Percentiles rank a stretch among this genome's conserved stretches.
Conservation (phyloP, 164 flowering plant species). For the Malania oleifera region DNA sequence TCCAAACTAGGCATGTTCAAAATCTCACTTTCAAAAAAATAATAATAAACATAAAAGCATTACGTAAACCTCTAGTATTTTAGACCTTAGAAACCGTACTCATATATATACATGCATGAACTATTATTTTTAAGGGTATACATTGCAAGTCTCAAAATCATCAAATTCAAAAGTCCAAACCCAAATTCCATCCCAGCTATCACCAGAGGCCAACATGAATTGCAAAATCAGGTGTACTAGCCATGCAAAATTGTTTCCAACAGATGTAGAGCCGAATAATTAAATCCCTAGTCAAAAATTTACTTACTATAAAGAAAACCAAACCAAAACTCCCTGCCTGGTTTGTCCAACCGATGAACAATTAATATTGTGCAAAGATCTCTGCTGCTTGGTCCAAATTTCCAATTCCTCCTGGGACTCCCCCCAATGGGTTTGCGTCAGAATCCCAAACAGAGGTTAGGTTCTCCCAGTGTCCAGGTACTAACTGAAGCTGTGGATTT, state of each 20-base stretch:
- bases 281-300: background rate
- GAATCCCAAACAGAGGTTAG: slow-evolving; percentile 12
- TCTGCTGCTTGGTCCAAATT: slow-evolving; percentile 23
- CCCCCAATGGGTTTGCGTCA: slow-evolving; percentile 10
- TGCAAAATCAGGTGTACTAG: background rate
- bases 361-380: slow-evolving; percentile 6
- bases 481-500: slow-evolving; percentile 13
- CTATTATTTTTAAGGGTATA: no score
- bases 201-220: no score
- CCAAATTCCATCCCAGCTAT: no score
- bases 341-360: slow-evolving; percentile 9
- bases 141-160: no score
- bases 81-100: slow-evolving; percentile 2
- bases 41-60: no score
- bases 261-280: background rate
- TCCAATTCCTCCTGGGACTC: slow-evolving; percentile 11
- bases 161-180: no score
- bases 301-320: background rate
- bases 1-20: no score
- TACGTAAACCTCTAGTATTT: no score
- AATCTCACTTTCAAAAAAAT: no score
- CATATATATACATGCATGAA: no score
- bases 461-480: slow-evolving; percentile 12
- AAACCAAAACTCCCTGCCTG: background rate
- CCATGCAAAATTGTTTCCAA: slow-evolving; percentile 14